Evolutionary conservation across 192 early-diverging fungal species (phyloP).

Genomic region (Coemansia sp.): DNA sequence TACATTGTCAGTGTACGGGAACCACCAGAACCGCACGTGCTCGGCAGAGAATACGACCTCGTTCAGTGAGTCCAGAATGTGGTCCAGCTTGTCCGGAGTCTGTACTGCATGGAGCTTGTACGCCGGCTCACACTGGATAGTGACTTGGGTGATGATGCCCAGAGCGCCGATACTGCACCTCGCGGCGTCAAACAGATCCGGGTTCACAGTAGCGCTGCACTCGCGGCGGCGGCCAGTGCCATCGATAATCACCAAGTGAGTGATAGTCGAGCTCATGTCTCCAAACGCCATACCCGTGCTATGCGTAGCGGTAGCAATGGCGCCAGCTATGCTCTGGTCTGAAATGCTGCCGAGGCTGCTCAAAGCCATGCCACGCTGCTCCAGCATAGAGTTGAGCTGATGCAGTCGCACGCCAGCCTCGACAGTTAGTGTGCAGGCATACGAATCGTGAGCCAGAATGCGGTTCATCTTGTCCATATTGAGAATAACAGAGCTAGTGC

Average conservation of each 20-base stretch:
- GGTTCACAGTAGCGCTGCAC: constrained; percentile 52
- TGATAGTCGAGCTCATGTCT: constrained; percentile 60
- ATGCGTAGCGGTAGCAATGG: constrained; percentile 72
- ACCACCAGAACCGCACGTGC: constrained; percentile 79
- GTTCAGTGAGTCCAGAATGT: constrained; percentile 56
- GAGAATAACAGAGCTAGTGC: constrained; percentile 63
- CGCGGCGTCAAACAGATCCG: constrained; percentile 65
- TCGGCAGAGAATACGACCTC: constrained; percentile 61
- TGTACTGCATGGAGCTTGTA: constrained; percentile 69
- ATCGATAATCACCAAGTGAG: constrained; percentile 60
- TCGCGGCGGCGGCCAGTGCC: constrained; percentile 51
- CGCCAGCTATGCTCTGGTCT: constrained; percentile 70
- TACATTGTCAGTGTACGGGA: constrained; percentile 68
- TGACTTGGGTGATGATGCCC: constrained; percentile 67
- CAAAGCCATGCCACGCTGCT: constrained; percentile 60
- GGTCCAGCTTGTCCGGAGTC: constrained; percentile 56
- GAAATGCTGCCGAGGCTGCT: constrained; percentile 72
- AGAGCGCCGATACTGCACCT: constrained; percentile 66
- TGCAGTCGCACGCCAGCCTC: constrained; percentile 66
- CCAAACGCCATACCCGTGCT: constrained; percentile 66
- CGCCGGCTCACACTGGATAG: constrained; percentile 63
- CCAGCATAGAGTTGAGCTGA: constrained; percentile 58
- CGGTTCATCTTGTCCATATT: constrained; percentile 65
- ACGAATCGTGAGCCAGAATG: constrained; percentile 52
- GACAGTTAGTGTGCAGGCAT: constrained; percentile 56